Percentiles rank a stretch among this genome's conserved stretches.
Conservation (phyloP, 129 eudicot genomes). For the Artemisia argyi region DNA sequence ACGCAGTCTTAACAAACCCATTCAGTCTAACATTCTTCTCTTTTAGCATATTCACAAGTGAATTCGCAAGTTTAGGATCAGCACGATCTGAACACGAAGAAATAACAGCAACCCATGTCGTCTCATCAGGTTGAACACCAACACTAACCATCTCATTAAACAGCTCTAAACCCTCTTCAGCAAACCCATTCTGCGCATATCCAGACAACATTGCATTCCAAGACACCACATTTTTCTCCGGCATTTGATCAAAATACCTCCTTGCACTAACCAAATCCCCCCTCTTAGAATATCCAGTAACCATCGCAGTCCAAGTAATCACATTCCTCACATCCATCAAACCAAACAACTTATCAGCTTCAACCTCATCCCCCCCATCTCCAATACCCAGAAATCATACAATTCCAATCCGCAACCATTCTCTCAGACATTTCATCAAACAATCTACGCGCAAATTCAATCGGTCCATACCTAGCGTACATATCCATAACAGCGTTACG, state of each 20-base stretch:
- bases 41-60: slow-evolving; percentile 48
- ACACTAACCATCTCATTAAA: slow-evolving; percentile 50
- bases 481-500: slow-evolving; percentile 59
- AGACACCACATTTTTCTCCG: slow-evolving; percentile 64
- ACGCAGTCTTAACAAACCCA: slow-evolving; percentile 60
- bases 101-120: slow-evolving; percentile 75
- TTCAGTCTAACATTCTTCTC: slow-evolving; percentile 39
- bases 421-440: slow-evolving; percentile 83
- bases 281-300: slow-evolving; percentile 60
- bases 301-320: slow-evolving; percentile 85
- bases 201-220: slow-evolving; percentile 96
- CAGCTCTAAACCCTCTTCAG: slow-evolving; percentile 49
- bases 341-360: slow-evolving; percentile 61
- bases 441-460: slow-evolving; percentile 54
- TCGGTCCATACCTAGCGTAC: slow-evolving; percentile 61
- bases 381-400: slow-evolving; percentile 88
- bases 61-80: slow-evolving; percentile 53
- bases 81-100: slow-evolving; percentile 59
- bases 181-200: slow-evolving; percentile 67
- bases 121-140: slow-evolving; percentile 60
- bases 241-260: slow-evolving; percentile 64
- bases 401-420: slow-evolving; percentile 68
- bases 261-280: slow-evolving; percentile 62
- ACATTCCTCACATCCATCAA: slow-evolving; percentile 68
- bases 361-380: slow-evolving; percentile 58